These are phyloP conservation scores for Pinus albicaulis DNA, from an alignment of 75 land plant genomes.

Conservation along the genomic window DNA sequence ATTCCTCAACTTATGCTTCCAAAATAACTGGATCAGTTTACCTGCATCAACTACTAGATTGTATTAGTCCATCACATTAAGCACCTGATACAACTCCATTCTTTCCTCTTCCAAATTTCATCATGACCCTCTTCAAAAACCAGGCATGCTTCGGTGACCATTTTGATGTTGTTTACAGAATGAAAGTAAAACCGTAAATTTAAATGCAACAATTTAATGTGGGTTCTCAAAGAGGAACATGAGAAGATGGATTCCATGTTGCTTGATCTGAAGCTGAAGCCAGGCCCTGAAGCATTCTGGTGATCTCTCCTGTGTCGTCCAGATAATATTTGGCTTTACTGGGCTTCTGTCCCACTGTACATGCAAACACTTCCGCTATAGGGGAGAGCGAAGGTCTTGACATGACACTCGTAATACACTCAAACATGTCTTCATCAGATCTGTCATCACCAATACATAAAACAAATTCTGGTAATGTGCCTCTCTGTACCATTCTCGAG, in stretches of 20 bases:
- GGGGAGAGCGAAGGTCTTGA: slow-evolving; percentile 50
- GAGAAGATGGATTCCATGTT: slow-evolving; percentile 7
- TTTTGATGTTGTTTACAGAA: background rate
- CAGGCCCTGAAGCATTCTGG: slow-evolving; percentile 67
- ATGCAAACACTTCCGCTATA: slow-evolving; percentile 68
- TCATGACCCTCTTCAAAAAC: background rate
- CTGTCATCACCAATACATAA: slow-evolving; percentile 77
- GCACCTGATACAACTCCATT: background rate
- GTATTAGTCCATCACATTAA: background rate
- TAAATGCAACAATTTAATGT: background rate
- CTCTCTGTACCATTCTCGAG: slow-evolving; percentile 32
- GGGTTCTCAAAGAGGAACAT: slow-evolving; percentile 1
- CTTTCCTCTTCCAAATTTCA: background rate
- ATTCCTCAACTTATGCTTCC: background rate
- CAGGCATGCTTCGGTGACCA: background rate
- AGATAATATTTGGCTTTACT: slow-evolving; percentile 81
- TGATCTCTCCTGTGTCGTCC: slow-evolving; percentile 62
- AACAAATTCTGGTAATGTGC: slow-evolving; percentile 57
- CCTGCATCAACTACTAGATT: background rate
- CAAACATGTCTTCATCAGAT: slow-evolving; percentile 91
- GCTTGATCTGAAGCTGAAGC: slow-evolving; percentile 49
- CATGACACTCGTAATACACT: slow-evolving; percentile 44
- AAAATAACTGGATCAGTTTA: slow-evolving; percentile 1
- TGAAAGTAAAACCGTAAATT: background rate
- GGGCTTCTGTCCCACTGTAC: slow-evolving; percentile 83